Base-by-base conservation (phyloP, 2,329 filamentous ascomycete species). In the Aspergillus thermomutatus region DNA sequence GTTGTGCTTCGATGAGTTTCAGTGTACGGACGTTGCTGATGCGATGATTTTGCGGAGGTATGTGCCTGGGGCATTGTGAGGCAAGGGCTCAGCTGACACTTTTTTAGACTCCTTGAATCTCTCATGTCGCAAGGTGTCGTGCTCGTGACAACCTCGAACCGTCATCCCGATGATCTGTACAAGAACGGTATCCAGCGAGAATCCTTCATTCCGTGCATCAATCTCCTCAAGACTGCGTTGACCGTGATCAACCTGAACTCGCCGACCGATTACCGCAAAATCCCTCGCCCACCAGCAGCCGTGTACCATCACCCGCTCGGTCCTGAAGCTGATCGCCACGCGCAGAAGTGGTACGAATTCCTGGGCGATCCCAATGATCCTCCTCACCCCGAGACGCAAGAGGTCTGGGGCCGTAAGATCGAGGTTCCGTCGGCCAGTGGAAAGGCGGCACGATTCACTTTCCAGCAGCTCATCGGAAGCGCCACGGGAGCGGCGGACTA, bases 121-220 rank as follows among this genome's bases (percentile, higher is more conserved):
- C 83, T 99, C 54, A 97, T 97, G 92, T 90, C 90, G 3, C 92
- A 97, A 69, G 94, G 94, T n/a, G 92, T 96, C 2, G 92, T 97
- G 17, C 82, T 99, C 52, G 89, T 99, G 31, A 97, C 94, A 6
- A 99, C 94, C 0, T 96, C 91, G 7, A 99, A 99, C 75, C 84
- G 94, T n/a, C 92, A 97, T 66, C 94, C 94, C 0, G 87, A 95
- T 68, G 93, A 99, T 58, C 83, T 99, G 7, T 99, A 99, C 81
- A 96, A 94, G 75, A 99, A 99, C 72, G 94, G 94, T 55, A 93
- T 99, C 62, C 94, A 99, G 77, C 87, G 94, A 57, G 88, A 96
- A 65, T 96, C 91, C 6, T 99, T 99, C 72, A 84, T 99, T 51
- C 94, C 94, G 0, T 96, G 93, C 64, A 99, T 99, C 70, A 88